Evolutionary conservation across 2,329 filamentous ascomycete genomes (phyloP).

Genomic region (Aspergillus fructus): DNA sequence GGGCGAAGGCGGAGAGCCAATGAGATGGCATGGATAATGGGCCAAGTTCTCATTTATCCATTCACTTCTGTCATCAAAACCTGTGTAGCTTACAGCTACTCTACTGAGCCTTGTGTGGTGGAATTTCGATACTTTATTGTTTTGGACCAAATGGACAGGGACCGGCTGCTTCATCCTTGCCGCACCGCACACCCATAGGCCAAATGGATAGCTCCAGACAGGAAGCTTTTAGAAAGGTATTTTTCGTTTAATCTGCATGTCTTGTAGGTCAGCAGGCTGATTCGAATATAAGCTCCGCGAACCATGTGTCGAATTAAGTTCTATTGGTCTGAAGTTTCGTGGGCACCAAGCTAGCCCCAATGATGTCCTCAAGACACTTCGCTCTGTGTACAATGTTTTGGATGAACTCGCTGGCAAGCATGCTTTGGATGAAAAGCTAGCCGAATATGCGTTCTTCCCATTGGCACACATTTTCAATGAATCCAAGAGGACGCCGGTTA

Average conservation of each 20-base stretch:
- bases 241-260: neutral
- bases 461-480: slow-evolving; percentile 81
- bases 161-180: neutral
- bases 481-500: slow-evolving; percentile 69
- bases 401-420: slow-evolving; percentile 40
- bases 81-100: neutral
- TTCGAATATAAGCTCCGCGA: slow-evolving; percentile 51
- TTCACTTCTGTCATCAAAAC: neutral
- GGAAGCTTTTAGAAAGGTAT: slow-evolving; percentile 43
- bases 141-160: slow-evolving; percentile 2
- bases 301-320: slow-evolving; percentile 58
- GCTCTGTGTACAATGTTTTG: slow-evolving; percentile 42
- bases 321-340: slow-evolving; percentile 52
- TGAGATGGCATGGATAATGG: slow-evolving; percentile 7
- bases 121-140: neutral
- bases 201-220: slow-evolving; percentile 40
- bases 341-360: slow-evolving; percentile 45
- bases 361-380: slow-evolving; percentile 50
- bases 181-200: neutral
- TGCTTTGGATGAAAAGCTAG: slow-evolving; percentile 73
- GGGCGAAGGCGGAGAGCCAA: slow-evolving; percentile 13
- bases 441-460: slow-evolving; percentile 94
- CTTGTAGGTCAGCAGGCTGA: slow-evolving; percentile 19
- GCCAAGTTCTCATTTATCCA: neutral
- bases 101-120: neutral